Base-by-base conservation (phyloP, 2,329 filamentous ascomycete genomes). In the Cyanodermella asteris region DNA sequence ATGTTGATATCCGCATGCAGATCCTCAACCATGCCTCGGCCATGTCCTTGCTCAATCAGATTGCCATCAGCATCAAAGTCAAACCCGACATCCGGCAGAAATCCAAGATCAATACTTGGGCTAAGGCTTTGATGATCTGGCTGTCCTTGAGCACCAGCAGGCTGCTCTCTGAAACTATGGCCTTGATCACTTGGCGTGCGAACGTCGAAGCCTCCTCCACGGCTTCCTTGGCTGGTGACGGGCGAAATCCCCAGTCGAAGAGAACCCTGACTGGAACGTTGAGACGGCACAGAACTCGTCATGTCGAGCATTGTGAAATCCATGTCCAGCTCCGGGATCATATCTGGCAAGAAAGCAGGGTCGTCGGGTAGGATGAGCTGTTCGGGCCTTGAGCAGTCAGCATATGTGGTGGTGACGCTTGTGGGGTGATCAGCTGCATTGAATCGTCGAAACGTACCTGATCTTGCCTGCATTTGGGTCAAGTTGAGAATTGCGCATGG, bases 291-390 rank as follows among this genome's bases (percentile, higher is more conserved):
- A 5, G 50, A 41, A 3, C 45, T 34, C 8, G 38, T 35, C n/a
- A 48, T 29, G 16, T 53, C 42, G 18, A 64, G 43, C 3, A 47
- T 43, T 7, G 49, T 47, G 10, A 69, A 40, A 24, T 65, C 56
- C 13, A 65, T 42, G 16, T 70, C 56, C 28, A 73, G 55, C 1
- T 60, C 53, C 2, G 70, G 64, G 14, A 80, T 52, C 17, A 69
- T 56, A 21, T 72, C 66, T 0, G 72, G 69, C 7, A 76, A 49
- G 41, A 94, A 93, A 20, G 65, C 60, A 1, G 81, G 80, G 39
- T 94, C 84, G 38, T 94, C 78, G 27, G 64, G 56, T 2, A 94
- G 56, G 3, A 80, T 55, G 28, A 93, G 68, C 36, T 82, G 71
- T 13, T 75, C 67, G 5, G 64, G 68, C 37, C 78, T 91, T 35